Conservation (phyloP, 441 rosid genomes). For the Mallotus repandus region DNA sequence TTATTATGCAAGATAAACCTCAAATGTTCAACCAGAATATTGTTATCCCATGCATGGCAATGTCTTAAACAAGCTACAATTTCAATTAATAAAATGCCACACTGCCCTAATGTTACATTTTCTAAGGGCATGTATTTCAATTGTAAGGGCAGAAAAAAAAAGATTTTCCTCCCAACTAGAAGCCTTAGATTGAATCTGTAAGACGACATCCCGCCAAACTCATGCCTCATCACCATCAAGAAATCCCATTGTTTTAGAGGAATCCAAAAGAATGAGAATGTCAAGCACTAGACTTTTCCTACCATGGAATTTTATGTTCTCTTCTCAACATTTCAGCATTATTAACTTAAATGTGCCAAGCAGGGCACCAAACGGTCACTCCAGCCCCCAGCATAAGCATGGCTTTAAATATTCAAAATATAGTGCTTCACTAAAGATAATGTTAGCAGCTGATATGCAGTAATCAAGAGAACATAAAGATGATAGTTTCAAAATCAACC, state of each 20-base stretch:
- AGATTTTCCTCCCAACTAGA: not conserved
- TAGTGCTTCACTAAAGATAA: slow-evolving; percentile 1
- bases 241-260: not conserved
- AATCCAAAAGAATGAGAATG: not conserved
- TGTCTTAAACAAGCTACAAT: not conserved
- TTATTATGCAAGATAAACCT: slow-evolving; percentile 4
- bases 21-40: not conserved
- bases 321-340: not conserved
- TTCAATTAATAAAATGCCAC: not conserved
- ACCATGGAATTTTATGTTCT: not conserved
- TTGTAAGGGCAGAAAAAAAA: not conserved
- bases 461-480: slow-evolving; percentile 18
- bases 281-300: not conserved
- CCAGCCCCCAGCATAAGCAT: not conserved
- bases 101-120: not conserved
- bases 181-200: not conserved
- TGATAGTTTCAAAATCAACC: slow-evolving; percentile 44
- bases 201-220: not conserved
- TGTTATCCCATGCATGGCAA: not conserved
- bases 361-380: not conserved
- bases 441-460: not conserved
- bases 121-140: no score
- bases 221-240: not conserved
- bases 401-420: not conserved
- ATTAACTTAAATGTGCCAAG: not conserved